A percentile compares a stretch with the other conserved stretches of the same genome.
phyloP scores from a whole-genome alignment of 352 stramenopile genomes.

The Pythium biforme region DNA sequence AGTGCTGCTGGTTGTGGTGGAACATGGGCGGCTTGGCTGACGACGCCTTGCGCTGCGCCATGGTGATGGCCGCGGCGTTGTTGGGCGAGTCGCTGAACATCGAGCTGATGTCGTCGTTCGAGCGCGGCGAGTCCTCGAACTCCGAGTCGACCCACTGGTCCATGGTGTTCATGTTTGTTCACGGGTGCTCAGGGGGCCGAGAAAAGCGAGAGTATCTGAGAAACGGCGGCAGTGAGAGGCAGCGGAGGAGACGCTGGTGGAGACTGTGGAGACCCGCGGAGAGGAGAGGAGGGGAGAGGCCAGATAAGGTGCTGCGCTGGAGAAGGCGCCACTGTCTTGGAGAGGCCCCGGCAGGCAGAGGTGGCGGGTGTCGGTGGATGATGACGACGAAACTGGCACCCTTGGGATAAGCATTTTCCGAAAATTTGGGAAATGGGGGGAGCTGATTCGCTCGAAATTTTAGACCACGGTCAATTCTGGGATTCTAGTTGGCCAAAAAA shows the following conservation, averaged over 20 bases:
- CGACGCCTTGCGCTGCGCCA: constrained; percentile 29
- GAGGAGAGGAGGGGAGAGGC: too few relatives aligned
- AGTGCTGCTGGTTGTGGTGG: constrained; percentile 35
- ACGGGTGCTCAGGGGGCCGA: background rate
- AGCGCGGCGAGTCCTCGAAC: constrained; percentile 66
- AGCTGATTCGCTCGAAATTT: too few relatives aligned
- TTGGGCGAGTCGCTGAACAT: constrained; percentile 82
- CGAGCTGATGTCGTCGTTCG: constrained; percentile 58
- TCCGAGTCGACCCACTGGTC: constrained; percentile 75
- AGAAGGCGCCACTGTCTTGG: too few relatives aligned
- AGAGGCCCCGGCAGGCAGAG: too few relatives aligned
- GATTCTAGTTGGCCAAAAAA: background rate
- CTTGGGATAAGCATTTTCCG: background rate
- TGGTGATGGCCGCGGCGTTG: constrained; percentile 18
- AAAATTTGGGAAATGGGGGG: background rate
- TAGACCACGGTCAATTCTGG: background rate
- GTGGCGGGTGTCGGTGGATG: too few relatives aligned
- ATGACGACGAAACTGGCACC: too few relatives aligned
- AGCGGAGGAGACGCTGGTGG: background rate
- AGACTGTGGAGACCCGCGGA: too few relatives aligned
- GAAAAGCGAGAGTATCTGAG: constrained; percentile 3
- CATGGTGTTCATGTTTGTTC: constrained; percentile 18
- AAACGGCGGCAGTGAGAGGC: background rate
- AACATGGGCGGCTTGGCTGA: constrained; percentile 41
- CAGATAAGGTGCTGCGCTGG: too few relatives aligned